Conservation (phyloP, 176 grass and related monocot species). For the Neostapfia colusana region DNA sequence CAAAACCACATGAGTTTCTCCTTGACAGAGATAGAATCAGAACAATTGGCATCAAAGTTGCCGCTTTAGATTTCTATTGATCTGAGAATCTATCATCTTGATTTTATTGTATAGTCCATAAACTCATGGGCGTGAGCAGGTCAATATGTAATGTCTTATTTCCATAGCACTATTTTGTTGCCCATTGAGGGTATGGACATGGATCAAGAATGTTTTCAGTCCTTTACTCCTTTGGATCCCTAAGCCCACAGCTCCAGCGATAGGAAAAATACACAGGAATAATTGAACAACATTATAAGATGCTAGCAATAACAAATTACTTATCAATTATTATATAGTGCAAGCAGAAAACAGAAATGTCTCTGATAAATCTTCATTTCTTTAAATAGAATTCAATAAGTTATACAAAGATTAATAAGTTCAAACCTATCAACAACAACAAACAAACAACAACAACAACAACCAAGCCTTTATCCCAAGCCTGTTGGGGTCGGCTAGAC, state of each 20-base stretch:
- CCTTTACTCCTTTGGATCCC: background rate
- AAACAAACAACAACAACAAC: too few relatives aligned
- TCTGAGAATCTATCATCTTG: constrained; percentile 13
- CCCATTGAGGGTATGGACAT: background rate
- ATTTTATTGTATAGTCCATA: constrained; percentile 11
- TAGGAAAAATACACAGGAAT: background rate
- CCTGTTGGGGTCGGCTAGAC: too few relatives aligned
- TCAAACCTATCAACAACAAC: background rate
- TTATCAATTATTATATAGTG: background rate
- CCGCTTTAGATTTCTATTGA: background rate
- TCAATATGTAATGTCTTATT: background rate
- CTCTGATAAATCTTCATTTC: background rate
- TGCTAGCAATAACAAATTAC: background rate
- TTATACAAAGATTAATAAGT: background rate
- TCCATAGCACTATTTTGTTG: constrained; percentile 1
- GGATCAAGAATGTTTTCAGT: constrained; percentile 1
- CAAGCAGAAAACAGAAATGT: constrained; percentile 2
- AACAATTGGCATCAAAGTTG: constrained; percentile 2
- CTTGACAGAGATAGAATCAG: constrained; percentile 6
- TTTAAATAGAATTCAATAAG: background rate
- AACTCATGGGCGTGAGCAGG: background rate
- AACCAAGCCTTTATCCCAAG: too few relatives aligned
- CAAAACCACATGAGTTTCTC: background rate
- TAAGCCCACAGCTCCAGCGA: background rate
- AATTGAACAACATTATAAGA: background rate